Conservation (phyloP, 495 filamentous ascomycete genomes). For the Durotheca rogersii region DNA sequence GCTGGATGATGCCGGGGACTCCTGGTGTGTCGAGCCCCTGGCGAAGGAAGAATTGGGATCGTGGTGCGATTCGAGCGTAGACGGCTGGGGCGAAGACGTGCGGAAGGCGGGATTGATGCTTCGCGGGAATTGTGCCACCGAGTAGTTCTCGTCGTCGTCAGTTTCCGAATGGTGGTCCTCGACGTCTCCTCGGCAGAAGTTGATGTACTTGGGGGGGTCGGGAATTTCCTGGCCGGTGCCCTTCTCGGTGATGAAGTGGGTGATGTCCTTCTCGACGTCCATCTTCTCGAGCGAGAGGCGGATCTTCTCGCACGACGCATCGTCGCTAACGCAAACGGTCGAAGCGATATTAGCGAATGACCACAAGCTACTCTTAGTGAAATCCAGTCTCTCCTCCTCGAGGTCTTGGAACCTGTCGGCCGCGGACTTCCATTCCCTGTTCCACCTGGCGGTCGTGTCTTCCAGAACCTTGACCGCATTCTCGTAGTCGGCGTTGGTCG, state of each 20-base stretch:
- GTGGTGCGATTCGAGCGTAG: slow-evolving; percentile 85
- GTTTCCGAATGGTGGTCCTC: slow-evolving; percentile 78
- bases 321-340: slow-evolving; percentile 98
- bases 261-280: slow-evolving; percentile 95
- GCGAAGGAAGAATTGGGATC: slow-evolving; percentile 72
- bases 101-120: slow-evolving; percentile 94
- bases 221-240: slow-evolving; percentile 97
- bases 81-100: slow-evolving; percentile 78
- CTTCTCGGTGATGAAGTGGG: slow-evolving; percentile 80
- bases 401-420: slow-evolving; percentile 99
- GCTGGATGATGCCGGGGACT: slow-evolving; percentile 48
- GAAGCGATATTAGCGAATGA: slow-evolving; percentile 95
- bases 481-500: slow-evolving; percentile 91
- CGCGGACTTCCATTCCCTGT: slow-evolving; percentile 94
- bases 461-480: slow-evolving; percentile 88
- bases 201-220: slow-evolving; percentile 96
- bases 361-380: slow-evolving; percentile 96
- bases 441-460: slow-evolving; percentile 94
- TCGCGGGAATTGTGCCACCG: slow-evolving; percentile 91
- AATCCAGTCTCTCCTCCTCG: slow-evolving; percentile 95
- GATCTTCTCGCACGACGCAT: slow-evolving; percentile 95
- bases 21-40: slow-evolving; percentile 60
- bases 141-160: slow-evolving; percentile 83
- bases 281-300: slow-evolving; percentile 91
- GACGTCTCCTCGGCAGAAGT: slow-evolving; percentile 91